Evolutionary conservation across 2,329 filamentous ascomycete genomes (phyloP).

Genomic region (Venturia pyrina): DNA sequence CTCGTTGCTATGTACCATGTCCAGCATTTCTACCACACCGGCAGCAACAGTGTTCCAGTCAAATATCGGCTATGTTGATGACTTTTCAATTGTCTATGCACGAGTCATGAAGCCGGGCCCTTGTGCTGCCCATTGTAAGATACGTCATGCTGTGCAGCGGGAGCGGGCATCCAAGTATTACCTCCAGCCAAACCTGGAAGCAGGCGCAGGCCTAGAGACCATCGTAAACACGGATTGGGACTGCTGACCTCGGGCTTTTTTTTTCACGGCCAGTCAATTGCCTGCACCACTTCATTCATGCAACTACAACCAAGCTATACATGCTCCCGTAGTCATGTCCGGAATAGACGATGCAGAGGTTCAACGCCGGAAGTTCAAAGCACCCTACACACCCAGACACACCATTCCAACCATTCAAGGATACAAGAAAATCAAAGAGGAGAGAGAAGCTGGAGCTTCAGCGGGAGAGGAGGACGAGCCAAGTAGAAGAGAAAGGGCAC

Average conservation of each 20-base stretch:
- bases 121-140: not conserved
- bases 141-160: not conserved
- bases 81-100: not conserved
- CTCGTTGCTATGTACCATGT: not conserved
- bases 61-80: not conserved
- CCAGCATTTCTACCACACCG: not conserved
- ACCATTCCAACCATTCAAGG: slow-evolving; percentile 37
- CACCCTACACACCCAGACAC: slow-evolving; percentile 34
- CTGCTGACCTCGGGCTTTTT: not conserved
- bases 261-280: not conserved
- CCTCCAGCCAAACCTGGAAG: not conserved
- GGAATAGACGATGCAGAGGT: slow-evolving; percentile 33
- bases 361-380: slow-evolving; percentile 27
- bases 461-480: slow-evolving; percentile 20
- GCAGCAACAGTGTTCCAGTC: not conserved
- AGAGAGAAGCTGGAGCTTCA: slow-evolving; percentile 23
- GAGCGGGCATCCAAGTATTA: not conserved
- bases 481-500: slow-evolving; percentile 25
- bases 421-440: slow-evolving; percentile 37
- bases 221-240: not conserved
- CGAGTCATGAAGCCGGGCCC: not conserved
- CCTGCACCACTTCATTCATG: not conserved
- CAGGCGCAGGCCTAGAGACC: not conserved
- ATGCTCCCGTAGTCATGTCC: slow-evolving; percentile 21
- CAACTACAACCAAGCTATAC: not conserved